Conservation (phyloP, 2,329 filamentous ascomycete species). For the Colletotrichum tropicicola region DNA sequence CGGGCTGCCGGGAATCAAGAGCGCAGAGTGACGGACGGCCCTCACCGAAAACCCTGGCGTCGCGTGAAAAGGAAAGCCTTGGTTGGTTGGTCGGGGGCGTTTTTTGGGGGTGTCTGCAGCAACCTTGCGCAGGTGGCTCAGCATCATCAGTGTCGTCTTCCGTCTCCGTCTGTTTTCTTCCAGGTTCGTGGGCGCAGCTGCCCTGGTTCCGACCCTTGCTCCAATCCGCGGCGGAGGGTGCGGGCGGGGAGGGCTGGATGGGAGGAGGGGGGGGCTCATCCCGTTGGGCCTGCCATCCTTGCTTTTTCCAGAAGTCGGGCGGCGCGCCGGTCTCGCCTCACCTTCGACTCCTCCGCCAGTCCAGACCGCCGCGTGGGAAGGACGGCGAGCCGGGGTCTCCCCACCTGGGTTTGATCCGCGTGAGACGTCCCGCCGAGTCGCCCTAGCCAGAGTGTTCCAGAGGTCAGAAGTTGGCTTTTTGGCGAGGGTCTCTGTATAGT, state of each 20-base stretch:
- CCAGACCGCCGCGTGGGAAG: conserved; percentile 12
- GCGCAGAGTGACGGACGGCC: neutral
- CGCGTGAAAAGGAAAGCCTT: neutral
- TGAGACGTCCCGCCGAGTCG: conserved; percentile 1
- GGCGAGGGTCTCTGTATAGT: too few species aligned
- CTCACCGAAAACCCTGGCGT: too few species aligned
- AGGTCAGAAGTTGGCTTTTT: too few species aligned
- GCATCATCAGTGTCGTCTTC: too few species aligned
- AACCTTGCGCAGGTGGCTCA: too few species aligned
- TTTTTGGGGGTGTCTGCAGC: too few species aligned
- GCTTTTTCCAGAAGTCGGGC: neutral
- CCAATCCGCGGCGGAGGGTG: neutral
- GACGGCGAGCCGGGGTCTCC: conserved; percentile 17
- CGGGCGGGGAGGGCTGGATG: neutral
- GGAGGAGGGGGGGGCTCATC: neutral
- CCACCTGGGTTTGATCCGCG: conserved; percentile 15
- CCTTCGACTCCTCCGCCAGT: neutral
- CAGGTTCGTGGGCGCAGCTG: conserved; percentile 21
- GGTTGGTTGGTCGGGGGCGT: neutral
- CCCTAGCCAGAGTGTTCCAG: too few species aligned
- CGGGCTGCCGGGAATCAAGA: conserved; percentile 11
- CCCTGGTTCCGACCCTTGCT: conserved; percentile 26
- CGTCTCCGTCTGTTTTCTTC: neutral
- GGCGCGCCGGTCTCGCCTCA: neutral
- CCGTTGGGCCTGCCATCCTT: conserved; percentile 18